A percentile compares a stretch with the other conserved stretches of the same genome.
phyloP scores from a whole-genome alignment of 306 rosid species.

The Sophora flavescens region DNA sequence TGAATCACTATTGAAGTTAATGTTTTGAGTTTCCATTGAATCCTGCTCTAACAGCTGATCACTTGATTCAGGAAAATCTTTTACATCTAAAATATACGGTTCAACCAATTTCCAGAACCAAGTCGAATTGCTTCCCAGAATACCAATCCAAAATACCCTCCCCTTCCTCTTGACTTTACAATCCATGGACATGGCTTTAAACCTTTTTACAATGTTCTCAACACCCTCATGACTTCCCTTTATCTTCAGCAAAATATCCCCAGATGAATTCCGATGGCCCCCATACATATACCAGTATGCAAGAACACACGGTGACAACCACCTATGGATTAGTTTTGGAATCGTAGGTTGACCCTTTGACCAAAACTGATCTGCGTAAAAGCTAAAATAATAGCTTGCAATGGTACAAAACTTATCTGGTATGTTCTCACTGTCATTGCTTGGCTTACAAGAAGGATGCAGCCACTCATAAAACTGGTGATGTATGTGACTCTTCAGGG shows the following conservation, averaged over 20 bases:
- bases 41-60: slow-evolving; percentile 43
- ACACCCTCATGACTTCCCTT: slow-evolving; percentile 83
- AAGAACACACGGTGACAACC: slow-evolving; percentile 89
- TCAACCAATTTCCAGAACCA: slow-evolving; percentile 87
- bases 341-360: slow-evolving; percentile 68
- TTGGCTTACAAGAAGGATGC: slow-evolving; percentile 76
- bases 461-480: slow-evolving; percentile 86
- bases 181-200: slow-evolving; percentile 74
- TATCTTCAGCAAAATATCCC: slow-evolving; percentile 80
- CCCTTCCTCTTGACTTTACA: slow-evolving; percentile 89
- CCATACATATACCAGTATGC: slow-evolving; percentile 98
- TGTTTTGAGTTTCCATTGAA: slow-evolving; percentile 49
- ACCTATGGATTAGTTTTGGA: slow-evolving; percentile 88
- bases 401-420: slow-evolving; percentile 72
- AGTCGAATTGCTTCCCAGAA: slow-evolving; percentile 70
- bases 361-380: slow-evolving; percentile 94
- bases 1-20: slow-evolving; percentile 65
- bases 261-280: slow-evolving; percentile 70
- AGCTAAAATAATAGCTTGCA: slow-evolving; percentile 77
- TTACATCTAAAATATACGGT: slow-evolving; percentile 69
- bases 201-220: slow-evolving; percentile 66
- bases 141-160: slow-evolving; percentile 83
- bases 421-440: slow-evolving; percentile 56
- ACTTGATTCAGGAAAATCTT: slow-evolving; percentile 52
- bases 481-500: slow-evolving; percentile 72